phyloP scores from a whole-genome alignment of 306 rosid genomes.

The Gastrolobium villosum region DNA sequence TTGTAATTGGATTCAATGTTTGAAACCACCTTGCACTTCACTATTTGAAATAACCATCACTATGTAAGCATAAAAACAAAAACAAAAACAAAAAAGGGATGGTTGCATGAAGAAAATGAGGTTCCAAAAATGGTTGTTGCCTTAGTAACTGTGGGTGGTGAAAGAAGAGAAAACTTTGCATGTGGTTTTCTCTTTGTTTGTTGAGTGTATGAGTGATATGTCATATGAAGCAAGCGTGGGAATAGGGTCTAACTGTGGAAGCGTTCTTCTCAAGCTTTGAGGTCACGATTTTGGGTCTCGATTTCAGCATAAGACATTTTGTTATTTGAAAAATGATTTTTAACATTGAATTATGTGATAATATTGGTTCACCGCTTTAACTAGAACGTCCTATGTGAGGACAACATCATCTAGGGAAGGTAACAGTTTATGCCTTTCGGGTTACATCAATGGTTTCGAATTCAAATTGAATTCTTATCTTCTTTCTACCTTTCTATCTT shows the following conservation, averaged over 20 bases:
- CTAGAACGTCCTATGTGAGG: neutral
- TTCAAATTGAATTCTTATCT: neutral
- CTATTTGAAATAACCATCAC: slow-evolving; percentile 12
- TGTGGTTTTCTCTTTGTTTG: neutral
- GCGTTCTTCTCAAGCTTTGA: slow-evolving; percentile 39
- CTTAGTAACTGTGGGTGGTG: neutral
- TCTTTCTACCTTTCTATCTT: neutral
- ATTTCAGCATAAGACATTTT: neutral
- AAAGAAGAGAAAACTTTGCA: neutral
- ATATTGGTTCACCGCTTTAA: neutral
- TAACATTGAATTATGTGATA: neutral
- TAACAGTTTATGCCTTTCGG: neutral
- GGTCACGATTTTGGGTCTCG: neutral
- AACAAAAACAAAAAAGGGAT: neutral
- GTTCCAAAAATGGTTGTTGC: neutral
- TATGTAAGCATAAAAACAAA: neutral
- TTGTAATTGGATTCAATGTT: slow-evolving; percentile 40
- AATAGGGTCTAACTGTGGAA: slow-evolving; percentile 56
- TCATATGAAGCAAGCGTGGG: slow-evolving; percentile 34
- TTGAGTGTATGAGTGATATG: neutral
- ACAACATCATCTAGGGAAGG: neutral
- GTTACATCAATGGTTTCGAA: neutral
- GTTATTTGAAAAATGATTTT: neutral
- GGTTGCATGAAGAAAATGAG: neutral
- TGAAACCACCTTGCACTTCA: slow-evolving; percentile 22